Evolutionary conservation across 306 rosid genomes (phyloP), one percentile per base, ranked within the genome.

Genomic region (Sechiopsis laciniata): DNA sequence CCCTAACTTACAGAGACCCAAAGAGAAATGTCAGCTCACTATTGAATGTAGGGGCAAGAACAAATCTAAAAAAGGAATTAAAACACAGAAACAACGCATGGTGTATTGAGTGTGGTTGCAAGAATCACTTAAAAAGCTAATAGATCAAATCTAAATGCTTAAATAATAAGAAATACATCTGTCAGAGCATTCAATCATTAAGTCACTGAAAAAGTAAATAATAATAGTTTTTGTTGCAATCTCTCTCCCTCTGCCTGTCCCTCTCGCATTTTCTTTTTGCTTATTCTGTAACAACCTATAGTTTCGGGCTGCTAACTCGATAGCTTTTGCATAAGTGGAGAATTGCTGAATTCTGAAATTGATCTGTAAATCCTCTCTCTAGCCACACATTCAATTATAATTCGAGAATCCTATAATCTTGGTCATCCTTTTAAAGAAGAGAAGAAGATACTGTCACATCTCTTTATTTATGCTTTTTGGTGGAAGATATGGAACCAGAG

Each of bases 51-150:
- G 42, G 50, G 22, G 45, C 57, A 21, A 21, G 72, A 46, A 67
- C 54, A 26, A 26, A 40, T 40, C 53, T 48, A 48, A 14, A 14
- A 14, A 5, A 35, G 15, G 29, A 20, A 7, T 40, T 40, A 32
- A 26, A 26, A 26, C 29, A 26, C 29, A 26, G 2, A 62, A 35
- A 35, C 50, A 37, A 37, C 26, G 37, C 22, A n/a, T 1, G 19
- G 21, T 35, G 21, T 32, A 62, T 62, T 7, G 69, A 63, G 51
- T 63, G 69, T 8, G 3, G 13, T 14, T 15, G 71, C 51, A n/a
- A 64, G 17, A 65, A 65, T 52, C 21, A 19, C 15, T 8, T 66
- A n/a, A 66, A 66, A 67, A 67, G 71, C 71, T 40, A 40, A 64
- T 64, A 40, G 10, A 64, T n/a, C 14, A 40, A 15, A 26, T 65